Conservation (phyloP, 2,329 filamentous ascomycete species). For the Fusarium luffae region DNA sequence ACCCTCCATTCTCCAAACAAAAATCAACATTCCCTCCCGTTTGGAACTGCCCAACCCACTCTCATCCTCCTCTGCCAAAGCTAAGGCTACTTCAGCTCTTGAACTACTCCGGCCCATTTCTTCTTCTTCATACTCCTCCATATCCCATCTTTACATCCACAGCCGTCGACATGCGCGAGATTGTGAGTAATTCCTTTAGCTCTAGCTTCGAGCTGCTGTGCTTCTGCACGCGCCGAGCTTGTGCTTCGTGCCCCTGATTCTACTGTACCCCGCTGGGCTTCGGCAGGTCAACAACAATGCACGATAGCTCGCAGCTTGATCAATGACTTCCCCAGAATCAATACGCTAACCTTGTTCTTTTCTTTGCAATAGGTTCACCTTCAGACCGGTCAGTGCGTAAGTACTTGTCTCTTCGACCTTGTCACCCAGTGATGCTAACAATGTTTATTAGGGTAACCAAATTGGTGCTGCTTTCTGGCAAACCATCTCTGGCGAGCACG, state of each 20-base stretch:
- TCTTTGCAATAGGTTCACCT: conserved; percentile 89
- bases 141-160: conserved; percentile 38
- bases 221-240: conserved; percentile 6
- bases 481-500: conserved; percentile 89
- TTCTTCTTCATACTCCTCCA: conserved; percentile 42
- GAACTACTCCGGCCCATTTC: conserved; percentile 44
- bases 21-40: conserved; percentile 52
- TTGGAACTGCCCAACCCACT: conserved; percentile 46
- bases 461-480: conserved; percentile 99
- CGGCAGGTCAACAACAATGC: conserved; percentile 29
- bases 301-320: conserved; percentile 25
- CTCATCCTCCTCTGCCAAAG: conserved; percentile 47
- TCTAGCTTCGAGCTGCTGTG: conserved; percentile 20
- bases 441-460: conserved; percentile 88
- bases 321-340: conserved; percentile 29
- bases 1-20: conserved; percentile 47
- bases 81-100: conserved; percentile 49
- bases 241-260: conserved; percentile 50
- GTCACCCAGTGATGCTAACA: conserved; percentile 51
- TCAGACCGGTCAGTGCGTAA: conserved; percentile 99
- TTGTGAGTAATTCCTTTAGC: conserved; percentile 62
- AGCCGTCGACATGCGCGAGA: conserved; percentile 72
- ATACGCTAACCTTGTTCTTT: conserved; percentile 65
- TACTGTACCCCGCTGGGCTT: conserved; percentile 48
- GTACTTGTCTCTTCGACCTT: conserved; percentile 46